A percentile compares a stretch with the other conserved stretches of the same genome.
phyloP scores from a whole-genome alignment of 768 basidiomycete genomes.

The Boletus tylopilopsis region DNA sequence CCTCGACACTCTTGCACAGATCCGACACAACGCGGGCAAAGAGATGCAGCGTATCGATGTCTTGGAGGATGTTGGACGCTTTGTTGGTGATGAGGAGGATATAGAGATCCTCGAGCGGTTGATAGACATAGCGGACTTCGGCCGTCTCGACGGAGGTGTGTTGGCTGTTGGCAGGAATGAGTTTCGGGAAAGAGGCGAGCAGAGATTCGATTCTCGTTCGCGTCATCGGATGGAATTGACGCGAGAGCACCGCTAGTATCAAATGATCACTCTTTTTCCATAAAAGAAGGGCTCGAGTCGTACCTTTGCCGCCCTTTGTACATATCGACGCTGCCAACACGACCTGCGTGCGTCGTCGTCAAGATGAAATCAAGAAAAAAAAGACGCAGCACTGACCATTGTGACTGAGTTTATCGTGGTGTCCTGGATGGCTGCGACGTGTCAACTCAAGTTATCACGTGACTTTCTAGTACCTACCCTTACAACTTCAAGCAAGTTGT shows the following conservation, averaged over 20 bases:
- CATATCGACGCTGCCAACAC: slow-evolving; percentile 94
- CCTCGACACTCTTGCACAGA: slow-evolving; percentile 80
- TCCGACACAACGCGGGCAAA: slow-evolving; percentile 93
- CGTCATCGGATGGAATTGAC: slow-evolving; percentile 93
- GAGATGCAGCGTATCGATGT: slow-evolving; percentile 94
- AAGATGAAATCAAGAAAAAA: background rate
- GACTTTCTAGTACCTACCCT: too few relatives aligned
- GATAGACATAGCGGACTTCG: slow-evolving; percentile 96
- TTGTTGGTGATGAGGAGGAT: slow-evolving; percentile 98
- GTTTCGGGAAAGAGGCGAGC: slow-evolving; percentile 94
- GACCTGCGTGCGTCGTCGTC: slow-evolving; percentile 47
- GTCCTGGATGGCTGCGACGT: background rate
- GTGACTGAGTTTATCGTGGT: background rate
- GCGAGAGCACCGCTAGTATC: slow-evolving; percentile 83
- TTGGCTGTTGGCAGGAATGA: slow-evolving; percentile 91
- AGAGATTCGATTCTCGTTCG: slow-evolving; percentile 92
- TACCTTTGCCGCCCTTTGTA: slow-evolving; percentile 91
- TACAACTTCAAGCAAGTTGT: too few relatives aligned
- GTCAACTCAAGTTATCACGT: slow-evolving; percentile 14
- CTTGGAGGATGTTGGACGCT: slow-evolving; percentile 97
- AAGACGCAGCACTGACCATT: slow-evolving; percentile 19
- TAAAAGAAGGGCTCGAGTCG: slow-evolving; percentile 23
- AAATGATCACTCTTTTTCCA: background rate
- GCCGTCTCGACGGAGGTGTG: slow-evolving; percentile 95
- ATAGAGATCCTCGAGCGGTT: slow-evolving; percentile 94